These are phyloP conservation scores for Pyrenochaeta sp. DNA, from an alignment of 2,329 filamentous ascomycete genomes.

Conservation along the genomic window DNA sequence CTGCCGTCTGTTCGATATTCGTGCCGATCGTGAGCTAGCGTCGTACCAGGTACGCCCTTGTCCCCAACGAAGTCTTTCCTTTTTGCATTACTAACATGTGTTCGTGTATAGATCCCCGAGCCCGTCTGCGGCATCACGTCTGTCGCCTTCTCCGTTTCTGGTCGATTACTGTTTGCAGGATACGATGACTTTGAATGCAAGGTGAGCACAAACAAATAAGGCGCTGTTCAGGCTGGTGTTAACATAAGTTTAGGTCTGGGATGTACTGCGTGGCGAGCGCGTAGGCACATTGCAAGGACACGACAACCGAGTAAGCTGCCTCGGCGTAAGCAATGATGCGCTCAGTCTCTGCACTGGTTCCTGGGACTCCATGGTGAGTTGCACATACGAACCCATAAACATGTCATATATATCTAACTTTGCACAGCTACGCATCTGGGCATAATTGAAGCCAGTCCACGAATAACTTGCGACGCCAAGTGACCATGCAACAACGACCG, in stretches of 20 bases:
- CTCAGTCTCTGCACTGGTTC: conserved; percentile 99
- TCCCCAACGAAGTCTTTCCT: neutral
- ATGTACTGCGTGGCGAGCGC: conserved; percentile 94
- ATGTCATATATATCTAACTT: conserved; percentile 31
- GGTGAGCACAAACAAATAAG: conserved; percentile 63
- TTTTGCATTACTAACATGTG: conserved; percentile 34
- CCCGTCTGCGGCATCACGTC: conserved; percentile 98
- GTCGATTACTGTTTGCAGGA: conserved; percentile 91
- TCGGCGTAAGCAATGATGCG: conserved; percentile 98
- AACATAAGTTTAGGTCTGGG: conserved; percentile 80
- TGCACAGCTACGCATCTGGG: conserved; percentile 61
- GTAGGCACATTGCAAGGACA: conserved; percentile 96
- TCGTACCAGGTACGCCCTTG: conserved; percentile 60
- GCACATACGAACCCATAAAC: conserved; percentile 7
- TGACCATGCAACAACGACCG: conserved; percentile 44
- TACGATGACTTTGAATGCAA: conserved; percentile 99
- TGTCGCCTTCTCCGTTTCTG: conserved; percentile 96
- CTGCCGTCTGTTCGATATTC: conserved; percentile 96
- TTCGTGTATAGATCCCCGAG: conserved; percentile 81
- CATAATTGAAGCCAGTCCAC: conserved; percentile 46
- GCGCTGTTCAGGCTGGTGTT: conserved; percentile 48
- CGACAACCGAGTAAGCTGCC: conserved; percentile 97
- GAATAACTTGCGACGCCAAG: conserved; percentile 36
- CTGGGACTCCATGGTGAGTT: conserved; percentile 96
- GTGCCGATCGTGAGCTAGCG: conserved; percentile 83